Conservation (phyloP, 768 basidiomycete species). For the Boletus reticuloceps region DNA sequence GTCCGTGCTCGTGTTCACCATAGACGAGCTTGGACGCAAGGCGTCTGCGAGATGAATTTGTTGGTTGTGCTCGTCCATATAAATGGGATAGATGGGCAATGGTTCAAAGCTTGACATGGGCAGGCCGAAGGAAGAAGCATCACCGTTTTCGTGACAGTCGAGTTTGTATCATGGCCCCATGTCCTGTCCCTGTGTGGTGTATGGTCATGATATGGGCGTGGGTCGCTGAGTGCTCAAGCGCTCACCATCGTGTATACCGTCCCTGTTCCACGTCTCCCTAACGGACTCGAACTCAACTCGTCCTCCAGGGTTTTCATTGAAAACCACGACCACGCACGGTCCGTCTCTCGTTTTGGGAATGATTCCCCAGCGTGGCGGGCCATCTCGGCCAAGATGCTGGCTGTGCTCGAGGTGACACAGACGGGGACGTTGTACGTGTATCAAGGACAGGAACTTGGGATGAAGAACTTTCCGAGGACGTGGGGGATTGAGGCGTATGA, state of each 20-base stretch:
- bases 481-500: conserved; percentile 77
- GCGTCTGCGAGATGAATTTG: conserved; percentile 17
- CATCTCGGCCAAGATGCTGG: conserved; percentile 61
- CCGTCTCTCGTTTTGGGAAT: conserved; percentile 64
- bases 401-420: conserved; percentile 58
- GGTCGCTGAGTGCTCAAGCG: no score
- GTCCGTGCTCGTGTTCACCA: no score
- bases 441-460: conserved; percentile 73
- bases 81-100: background rate
- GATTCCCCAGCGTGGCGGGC: conserved; percentile 56
- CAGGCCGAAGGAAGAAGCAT: no score
- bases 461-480: conserved; percentile 56
- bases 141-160: no score
- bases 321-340: conserved; percentile 67
- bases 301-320: conserved; percentile 55
- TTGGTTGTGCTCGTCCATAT: conserved; percentile 1
- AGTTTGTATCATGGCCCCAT: no score
- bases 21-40: conserved; percentile 1
- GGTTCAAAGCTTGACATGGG: background rate
- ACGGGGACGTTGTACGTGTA: conserved; percentile 70
- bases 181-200: no score
- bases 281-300: background rate
- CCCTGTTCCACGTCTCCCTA: background rate
- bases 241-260: conserved; percentile 14
- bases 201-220: no score